These are phyloP conservation scores for Zychaea mexicana DNA, from an alignment of 371 early-diverging fungal genomes.

Conservation along the genomic window DNA sequence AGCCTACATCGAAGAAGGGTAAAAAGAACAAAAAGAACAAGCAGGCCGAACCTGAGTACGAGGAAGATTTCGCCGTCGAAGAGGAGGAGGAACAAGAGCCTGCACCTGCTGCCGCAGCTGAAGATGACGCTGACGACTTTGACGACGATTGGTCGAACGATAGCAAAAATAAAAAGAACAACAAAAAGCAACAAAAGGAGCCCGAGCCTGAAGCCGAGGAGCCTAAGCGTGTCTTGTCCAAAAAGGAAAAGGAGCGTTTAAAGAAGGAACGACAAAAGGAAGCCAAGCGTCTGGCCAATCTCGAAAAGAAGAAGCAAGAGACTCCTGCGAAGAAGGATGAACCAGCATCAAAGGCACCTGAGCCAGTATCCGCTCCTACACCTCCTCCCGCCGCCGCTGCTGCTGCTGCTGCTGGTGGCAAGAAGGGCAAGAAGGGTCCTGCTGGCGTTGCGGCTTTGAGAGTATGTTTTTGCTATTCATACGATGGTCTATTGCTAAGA, in stretches of 20 bases:
- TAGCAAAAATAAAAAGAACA: slow-evolving; percentile 45
- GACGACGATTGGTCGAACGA: slow-evolving; percentile 42
- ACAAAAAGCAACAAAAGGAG: slow-evolving; percentile 26
- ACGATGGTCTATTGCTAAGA: not conserved
- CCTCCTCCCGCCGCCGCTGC: slow-evolving; percentile 26
- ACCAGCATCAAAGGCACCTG: slow-evolving; percentile 40
- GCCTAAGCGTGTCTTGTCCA: slow-evolving; percentile 29
- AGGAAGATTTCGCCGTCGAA: not conserved
- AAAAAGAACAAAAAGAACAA: slow-evolving; percentile 33
- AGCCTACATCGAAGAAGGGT: slow-evolving; percentile 32
- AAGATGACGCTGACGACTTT: slow-evolving; percentile 24
- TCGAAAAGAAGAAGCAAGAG: slow-evolving; percentile 46
- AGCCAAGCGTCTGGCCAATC: slow-evolving; percentile 51
- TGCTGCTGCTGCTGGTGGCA: slow-evolving; percentile 26
- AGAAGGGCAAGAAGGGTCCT: slow-evolving; percentile 44
- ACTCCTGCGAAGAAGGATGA: slow-evolving; percentile 42
- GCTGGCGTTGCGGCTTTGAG: slow-evolving; percentile 51
- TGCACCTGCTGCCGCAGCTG: slow-evolving; percentile 14
- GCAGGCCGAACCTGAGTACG: slow-evolving; percentile 17
- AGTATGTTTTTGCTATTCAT: slow-evolving; percentile 27
- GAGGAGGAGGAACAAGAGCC: slow-evolving; percentile 4
- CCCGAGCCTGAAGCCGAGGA: slow-evolving; percentile 29
- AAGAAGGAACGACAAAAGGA: slow-evolving; percentile 58
- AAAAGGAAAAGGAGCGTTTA: slow-evolving; percentile 51
- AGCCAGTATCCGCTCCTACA: slow-evolving; percentile 24